phyloP scores from a whole-genome alignment of 306 rosid species.

The Vachellia pachyceras region DNA sequence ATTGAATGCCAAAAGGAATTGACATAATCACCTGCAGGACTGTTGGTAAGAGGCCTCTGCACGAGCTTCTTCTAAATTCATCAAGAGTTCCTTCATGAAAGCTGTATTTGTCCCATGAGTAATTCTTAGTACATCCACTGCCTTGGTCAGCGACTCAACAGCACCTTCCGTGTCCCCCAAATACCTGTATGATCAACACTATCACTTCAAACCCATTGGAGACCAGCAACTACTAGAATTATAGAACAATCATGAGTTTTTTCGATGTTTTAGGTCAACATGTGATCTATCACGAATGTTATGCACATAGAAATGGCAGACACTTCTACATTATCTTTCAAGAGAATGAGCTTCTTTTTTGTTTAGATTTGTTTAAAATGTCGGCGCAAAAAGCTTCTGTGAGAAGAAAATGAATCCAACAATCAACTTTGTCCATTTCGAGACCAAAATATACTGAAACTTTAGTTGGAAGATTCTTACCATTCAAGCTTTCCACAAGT shows the following conservation, averaged over 20 bases:
- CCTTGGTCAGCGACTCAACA: conserved; percentile 67
- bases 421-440: conserved; percentile 1
- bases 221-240: background rate
- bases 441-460: conserved; percentile 22
- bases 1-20: no score
- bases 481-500: conserved; percentile 95
- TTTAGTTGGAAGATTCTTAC: conserved; percentile 53
- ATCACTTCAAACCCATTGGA: conserved; percentile 11
- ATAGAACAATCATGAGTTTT: background rate
- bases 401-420: conserved; percentile 19
- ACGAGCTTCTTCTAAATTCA: conserved; percentile 87
- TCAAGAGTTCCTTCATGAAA: conserved; percentile 73
- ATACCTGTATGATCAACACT: conserved; percentile 55
- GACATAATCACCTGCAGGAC: no score
- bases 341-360: background rate
- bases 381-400: conserved; percentile 5
- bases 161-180: conserved; percentile 70
- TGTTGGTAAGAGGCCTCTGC: conserved; percentile 77
- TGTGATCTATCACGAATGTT: background rate
- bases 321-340: background rate
- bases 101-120: conserved; percentile 81
- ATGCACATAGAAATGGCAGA: conserved; percentile 4
- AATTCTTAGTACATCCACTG: conserved; percentile 69
- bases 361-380: background rate
- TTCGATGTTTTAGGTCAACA: conserved; percentile 14